These are phyloP conservation scores for Colletotrichum sidae DNA, from an alignment of 2,329 filamentous ascomycete species.

Conservation along the genomic window DNA sequence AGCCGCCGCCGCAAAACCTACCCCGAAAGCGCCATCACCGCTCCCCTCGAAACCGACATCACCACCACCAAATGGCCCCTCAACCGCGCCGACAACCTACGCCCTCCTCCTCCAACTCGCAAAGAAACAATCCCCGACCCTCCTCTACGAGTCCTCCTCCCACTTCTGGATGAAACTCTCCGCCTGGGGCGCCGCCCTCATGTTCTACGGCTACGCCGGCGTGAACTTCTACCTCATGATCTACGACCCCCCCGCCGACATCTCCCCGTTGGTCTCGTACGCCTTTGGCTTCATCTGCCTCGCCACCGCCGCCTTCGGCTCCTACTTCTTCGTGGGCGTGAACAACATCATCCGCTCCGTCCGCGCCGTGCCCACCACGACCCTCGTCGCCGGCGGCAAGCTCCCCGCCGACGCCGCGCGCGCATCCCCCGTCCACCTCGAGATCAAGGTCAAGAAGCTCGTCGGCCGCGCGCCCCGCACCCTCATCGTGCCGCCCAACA, in stretches of 20 bases:
- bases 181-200: slow-evolving; percentile 66
- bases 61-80: neutral
- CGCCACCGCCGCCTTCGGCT: slow-evolving; percentile 69
- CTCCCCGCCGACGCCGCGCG: neutral
- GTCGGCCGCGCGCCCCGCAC: slow-evolving; percentile 61
- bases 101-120: slow-evolving; percentile 68
- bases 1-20: neutral
- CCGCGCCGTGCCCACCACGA: slow-evolving; percentile 60
- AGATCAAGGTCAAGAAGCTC: slow-evolving; percentile 63
- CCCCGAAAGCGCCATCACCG: neutral
- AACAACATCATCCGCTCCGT: slow-evolving; percentile 68
- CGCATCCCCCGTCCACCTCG: slow-evolving; percentile 55
- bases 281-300: slow-evolving; percentile 69
- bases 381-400: slow-evolving; percentile 32
- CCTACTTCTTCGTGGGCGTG: slow-evolving; percentile 69
- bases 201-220: slow-evolving; percentile 63
- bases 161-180: slow-evolving; percentile 72
- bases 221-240: slow-evolving; percentile 64
- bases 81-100: neutral
- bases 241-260: slow-evolving; percentile 60
- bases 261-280: slow-evolving; percentile 49
- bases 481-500: slow-evolving; percentile 51
- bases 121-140: slow-evolving; percentile 64
- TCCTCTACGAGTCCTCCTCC: slow-evolving; percentile 74
- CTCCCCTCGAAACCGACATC: neutral